These are phyloP conservation scores for Alternaria tenuissima DNA, from an alignment of 2,329 filamentous ascomycete genomes.

Conservation along the genomic window DNA sequence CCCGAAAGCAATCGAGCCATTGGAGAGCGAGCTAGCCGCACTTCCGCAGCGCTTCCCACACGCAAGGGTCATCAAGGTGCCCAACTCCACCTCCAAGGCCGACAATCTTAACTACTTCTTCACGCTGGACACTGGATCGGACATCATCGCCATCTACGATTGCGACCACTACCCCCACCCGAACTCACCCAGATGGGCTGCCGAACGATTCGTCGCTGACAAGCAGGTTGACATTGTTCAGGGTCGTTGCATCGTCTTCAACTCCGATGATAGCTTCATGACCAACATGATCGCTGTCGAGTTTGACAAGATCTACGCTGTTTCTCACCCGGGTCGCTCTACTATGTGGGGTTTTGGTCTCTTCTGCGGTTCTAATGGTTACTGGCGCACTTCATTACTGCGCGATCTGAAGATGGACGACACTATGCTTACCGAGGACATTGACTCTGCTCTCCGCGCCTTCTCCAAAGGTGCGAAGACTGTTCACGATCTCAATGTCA, in stretches of 20 bases:
- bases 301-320: constrained; percentile 62
- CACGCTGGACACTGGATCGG: constrained; percentile 54
- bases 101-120: constrained; percentile 62
- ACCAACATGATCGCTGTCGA: constrained; percentile 60
- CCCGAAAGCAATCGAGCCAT: constrained; percentile 55
- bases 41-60: constrained; percentile 52
- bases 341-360: constrained; percentile 59
- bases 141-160: constrained; percentile 60
- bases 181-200: constrained; percentile 58
- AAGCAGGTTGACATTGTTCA: constrained; percentile 58
- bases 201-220: constrained; percentile 56
- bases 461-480: constrained; percentile 55
- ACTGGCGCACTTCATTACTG: constrained; percentile 57
- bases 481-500: constrained; percentile 60
- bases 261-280: constrained; percentile 55
- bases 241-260: constrained; percentile 60
- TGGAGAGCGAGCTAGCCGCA: constrained; percentile 54
- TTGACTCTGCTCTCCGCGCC: constrained; percentile 59
- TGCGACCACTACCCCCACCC: constrained; percentile 62
- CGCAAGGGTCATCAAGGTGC: constrained; percentile 58
- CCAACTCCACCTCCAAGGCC: constrained; percentile 59
- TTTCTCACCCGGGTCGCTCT: constrained; percentile 59
- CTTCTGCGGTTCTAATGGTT: constrained; percentile 61
- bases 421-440: constrained; percentile 61
- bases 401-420: constrained; percentile 59